Evolutionary conservation across 192 early-diverging fungal species (phyloP).

Genomic region (Linnemannia schmuckeri): DNA sequence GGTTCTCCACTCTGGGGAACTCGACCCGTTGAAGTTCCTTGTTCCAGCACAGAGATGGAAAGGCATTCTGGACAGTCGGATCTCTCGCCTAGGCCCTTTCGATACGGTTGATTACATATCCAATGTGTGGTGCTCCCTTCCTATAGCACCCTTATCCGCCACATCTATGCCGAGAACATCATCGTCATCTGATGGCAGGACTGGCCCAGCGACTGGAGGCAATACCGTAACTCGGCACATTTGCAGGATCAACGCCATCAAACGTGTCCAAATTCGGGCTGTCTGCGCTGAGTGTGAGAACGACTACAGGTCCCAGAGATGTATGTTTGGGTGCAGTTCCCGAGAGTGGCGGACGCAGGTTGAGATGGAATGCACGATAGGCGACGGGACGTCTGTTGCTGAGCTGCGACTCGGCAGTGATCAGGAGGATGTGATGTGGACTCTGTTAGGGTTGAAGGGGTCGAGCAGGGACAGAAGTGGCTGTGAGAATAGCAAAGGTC

Average conservation of each 20-base stretch:
- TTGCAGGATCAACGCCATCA: constrained; percentile 21
- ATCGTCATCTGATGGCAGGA: neutral
- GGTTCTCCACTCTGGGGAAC: neutral
- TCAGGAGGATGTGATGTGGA: constrained; percentile 39
- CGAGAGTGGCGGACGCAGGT: constrained; percentile 25
- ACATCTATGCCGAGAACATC: neutral
- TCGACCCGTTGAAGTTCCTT: neutral
- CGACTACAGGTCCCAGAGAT: constrained; percentile 17
- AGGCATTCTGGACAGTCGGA: neutral
- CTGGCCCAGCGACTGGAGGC: neutral
- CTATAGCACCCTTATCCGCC: neutral
- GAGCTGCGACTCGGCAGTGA: constrained; percentile 4
- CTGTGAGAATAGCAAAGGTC: neutral
- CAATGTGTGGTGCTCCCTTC: constrained; percentile 5
- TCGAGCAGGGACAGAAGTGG: neutral
- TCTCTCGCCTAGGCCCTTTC: neutral
- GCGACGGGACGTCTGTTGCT: constrained; percentile 26
- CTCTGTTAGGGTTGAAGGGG: constrained; percentile 18
- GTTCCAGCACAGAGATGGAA: neutral
- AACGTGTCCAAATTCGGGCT: constrained; percentile 13
- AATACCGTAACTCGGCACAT: constrained; percentile 13
- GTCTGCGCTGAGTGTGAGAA: constrained; percentile 28
- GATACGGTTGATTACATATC: neutral
- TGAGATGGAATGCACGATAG: constrained; percentile 23
- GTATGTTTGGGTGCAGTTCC: constrained; percentile 26